Conservation (phyloP, 2,329 filamentous ascomycete genomes). For the Massarina eburnea region DNA sequence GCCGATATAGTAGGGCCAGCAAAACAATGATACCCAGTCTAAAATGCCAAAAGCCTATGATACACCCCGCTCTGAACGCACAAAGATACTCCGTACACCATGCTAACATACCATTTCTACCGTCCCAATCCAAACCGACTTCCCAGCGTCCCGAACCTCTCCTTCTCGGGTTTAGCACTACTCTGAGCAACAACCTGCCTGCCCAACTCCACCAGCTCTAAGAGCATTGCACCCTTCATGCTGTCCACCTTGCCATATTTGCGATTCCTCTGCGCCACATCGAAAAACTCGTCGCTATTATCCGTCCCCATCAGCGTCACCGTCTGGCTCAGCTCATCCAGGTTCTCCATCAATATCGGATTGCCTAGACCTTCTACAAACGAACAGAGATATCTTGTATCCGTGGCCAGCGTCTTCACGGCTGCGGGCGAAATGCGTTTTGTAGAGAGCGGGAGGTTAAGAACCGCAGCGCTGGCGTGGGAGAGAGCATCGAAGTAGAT, state of each 20-base stretch:
- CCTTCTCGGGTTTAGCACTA: constrained; percentile 32
- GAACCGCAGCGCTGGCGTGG: constrained; percentile 83
- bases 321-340: constrained; percentile 93
- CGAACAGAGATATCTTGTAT: constrained; percentile 78
- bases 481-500: constrained; percentile 97
- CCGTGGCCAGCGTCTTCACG: constrained; percentile 75
- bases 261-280: constrained; percentile 83
- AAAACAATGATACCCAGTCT: not conserved
- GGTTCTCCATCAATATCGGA: constrained; percentile 81
- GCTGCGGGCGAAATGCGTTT: constrained; percentile 86
- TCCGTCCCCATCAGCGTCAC: constrained; percentile 82
- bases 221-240: constrained; percentile 78
- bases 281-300: constrained; percentile 96
- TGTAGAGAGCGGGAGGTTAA: constrained; percentile 75
- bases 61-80: constrained; percentile 2
- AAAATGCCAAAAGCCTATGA: not conserved
- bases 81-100: not conserved
- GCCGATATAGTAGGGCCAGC: not conserved
- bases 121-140: constrained; percentile 34
- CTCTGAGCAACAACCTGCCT: constrained; percentile 39
- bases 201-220: constrained; percentile 69
- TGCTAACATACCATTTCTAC: not conserved
- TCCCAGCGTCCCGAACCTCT: constrained; percentile 39
- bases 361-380: constrained; percentile 89
- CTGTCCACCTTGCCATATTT: constrained; percentile 94